These are phyloP conservation scores for Metarhizium robertsii DNA, from an alignment of 2,329 filamentous ascomycete genomes.

Conservation along the genomic window DNA sequence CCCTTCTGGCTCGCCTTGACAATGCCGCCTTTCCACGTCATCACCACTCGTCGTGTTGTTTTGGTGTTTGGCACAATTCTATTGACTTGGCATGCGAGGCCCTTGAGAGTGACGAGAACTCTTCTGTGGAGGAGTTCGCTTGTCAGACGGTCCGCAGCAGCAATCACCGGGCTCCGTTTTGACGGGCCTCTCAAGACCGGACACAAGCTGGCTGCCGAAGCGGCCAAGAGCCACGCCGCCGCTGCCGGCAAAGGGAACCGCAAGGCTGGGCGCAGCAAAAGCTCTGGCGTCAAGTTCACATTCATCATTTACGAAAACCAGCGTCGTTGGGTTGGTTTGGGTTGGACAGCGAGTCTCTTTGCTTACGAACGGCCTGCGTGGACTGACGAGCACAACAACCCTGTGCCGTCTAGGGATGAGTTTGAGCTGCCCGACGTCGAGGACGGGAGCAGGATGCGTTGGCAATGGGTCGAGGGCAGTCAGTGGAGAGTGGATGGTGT, in stretches of 20 bases:
- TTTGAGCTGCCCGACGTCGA: conserved; percentile 55
- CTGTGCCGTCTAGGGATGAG: conserved; percentile 64
- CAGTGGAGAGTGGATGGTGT: conserved; percentile 82
- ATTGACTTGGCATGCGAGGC: conserved; percentile 85
- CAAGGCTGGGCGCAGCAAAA: conserved; percentile 29
- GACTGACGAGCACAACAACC: conserved; percentile 92
- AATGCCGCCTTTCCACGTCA: conserved; percentile 70
- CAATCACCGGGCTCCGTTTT: conserved; percentile 75
- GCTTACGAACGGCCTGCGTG: conserved; percentile 83
- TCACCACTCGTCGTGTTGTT: conserved; percentile 77
- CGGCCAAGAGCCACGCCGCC: conserved; percentile 12
- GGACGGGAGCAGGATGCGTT: conserved; percentile 46
- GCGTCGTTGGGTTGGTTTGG: conserved; percentile 85
- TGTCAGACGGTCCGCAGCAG: conserved; percentile 58
- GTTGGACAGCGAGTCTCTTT: conserved; percentile 88
- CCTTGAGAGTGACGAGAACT: conserved; percentile 73
- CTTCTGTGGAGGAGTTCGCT: conserved; percentile 83
- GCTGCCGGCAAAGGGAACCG: conserved; percentile 16
- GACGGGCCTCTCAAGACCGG: conserved; percentile 34
- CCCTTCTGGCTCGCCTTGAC: conserved; percentile 82
- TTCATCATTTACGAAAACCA: conserved; percentile 97
- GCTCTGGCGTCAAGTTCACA: conserved; percentile 84
- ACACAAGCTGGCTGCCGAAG: conserved; percentile 15
- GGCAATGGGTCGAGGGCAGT: conserved; percentile 75
- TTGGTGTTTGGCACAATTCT: conserved; percentile 80